Evolutionary conservation across 2,329 filamentous ascomycete species (phyloP), one percentile per base, ranked within the genome.

Genomic region (Cladophialophora immunda): DNA sequence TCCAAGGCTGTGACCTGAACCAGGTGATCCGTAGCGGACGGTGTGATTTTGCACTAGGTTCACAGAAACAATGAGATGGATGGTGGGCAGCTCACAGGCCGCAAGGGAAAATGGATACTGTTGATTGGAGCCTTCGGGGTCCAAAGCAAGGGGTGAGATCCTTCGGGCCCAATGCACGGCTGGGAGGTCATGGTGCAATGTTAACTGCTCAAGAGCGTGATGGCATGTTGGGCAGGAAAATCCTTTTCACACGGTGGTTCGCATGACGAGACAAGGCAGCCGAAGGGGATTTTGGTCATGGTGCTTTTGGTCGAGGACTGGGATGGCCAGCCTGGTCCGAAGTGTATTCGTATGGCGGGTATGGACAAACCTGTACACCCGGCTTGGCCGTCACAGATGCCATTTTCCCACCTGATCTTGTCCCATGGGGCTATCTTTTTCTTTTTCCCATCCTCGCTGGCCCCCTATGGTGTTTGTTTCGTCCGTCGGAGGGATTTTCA

Each of bases 191-290:
- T 55, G 57, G 27, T 52, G 45, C 25, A 50, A 66, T 36, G 19
- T 45, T 36, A 38, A 66, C 60, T 52, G 62, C 41, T 61, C 59
- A 61, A n/a, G 34, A 57, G 52, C 30, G 50, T 61, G 59, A 65
- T 58, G 47, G 54, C 36, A 65, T 61, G 36, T 52, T 59, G 25
- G 64, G 64, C 58, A 41, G 58, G 30, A 25, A 55, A 52, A 22
- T 30, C 41, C 22, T 41, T 19, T 5, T 45, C 6, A n/a, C 34
- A 45, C 56, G 13, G 47, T 66, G 65, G 65, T 68, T 59, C 65
- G 68, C 65, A 67, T 65, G 62, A 61, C 36, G 52, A 57, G 54
- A 67, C 29, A 60, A 70, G 68, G 68, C 68, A 64, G 47, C 64
- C 36, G 36, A 63, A 50, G 45, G 68, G 65, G 68, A 70, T 64